Conservation (phyloP, 78 protist genomes). For the Dictyostelium discoideum region dicty_2.7 NC_007088.5:7353501-7354000, state of each 20-base stretch:
- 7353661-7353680: slow-evolving; percentile 56
- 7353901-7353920: background rate
- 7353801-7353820: slow-evolving; percentile 81
- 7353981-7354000: background rate
- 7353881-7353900: slow-evolving; percentile 13
- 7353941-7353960: background rate
- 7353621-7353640: slow-evolving; percentile 43
- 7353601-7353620: slow-evolving; percentile 17
- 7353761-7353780: slow-evolving; percentile 75
- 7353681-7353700: slow-evolving; percentile 73
- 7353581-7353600: background rate
- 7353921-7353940: background rate
- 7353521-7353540: slow-evolving; percentile 48
- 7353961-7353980: background rate
- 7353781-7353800: slow-evolving; percentile 80
- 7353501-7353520: slow-evolving; percentile 54
- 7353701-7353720: background rate
- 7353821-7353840: slow-evolving; percentile 84
- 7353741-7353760: slow-evolving; percentile 79
- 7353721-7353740: slow-evolving; percentile 75
- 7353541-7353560: slow-evolving; percentile 24
- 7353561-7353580: slow-evolving; percentile 42
- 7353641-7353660: slow-evolving; percentile 39
- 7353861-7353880: slow-evolving; percentile 87
- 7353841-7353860: slow-evolving; percentile 83